Evolutionary conservation across 352 stramenopile genomes (phyloP).

Genomic region (Globisporangium mamillatum): DNA sequence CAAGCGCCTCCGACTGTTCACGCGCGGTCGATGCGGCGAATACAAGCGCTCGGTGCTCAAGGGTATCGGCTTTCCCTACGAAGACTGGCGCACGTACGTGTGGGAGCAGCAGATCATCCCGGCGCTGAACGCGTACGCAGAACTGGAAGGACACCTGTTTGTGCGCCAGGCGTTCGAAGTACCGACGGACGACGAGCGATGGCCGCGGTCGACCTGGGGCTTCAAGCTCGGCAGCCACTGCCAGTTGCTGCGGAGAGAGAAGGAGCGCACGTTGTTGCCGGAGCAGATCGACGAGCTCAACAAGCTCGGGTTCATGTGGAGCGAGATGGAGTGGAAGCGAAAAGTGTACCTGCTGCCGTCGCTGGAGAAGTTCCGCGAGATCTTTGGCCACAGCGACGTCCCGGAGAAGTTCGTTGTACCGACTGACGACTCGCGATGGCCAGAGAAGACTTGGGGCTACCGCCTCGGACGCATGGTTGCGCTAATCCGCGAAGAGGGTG

Average conservation of each 20-base stretch:
- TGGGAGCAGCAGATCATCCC: constrained; percentile 70
- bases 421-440: constrained; percentile 21
- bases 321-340: constrained; percentile 66
- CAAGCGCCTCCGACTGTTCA: constrained; percentile 50
- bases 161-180: constrained; percentile 90
- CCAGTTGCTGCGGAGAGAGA: constrained; percentile 85
- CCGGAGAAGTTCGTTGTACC: constrained; percentile 33
- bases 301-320: constrained; percentile 70
- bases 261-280: constrained; percentile 27
- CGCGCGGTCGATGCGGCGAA: constrained; percentile 48
- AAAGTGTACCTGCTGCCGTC: constrained; percentile 51
- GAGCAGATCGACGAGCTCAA: constrained; percentile 38
- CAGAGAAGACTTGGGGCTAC: constrained; percentile 19
- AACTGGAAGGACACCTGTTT: constrained; percentile 89
- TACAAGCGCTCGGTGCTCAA: constrained; percentile 59
- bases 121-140: constrained; percentile 77
- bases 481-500: constrained; percentile 11
- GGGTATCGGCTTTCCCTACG: constrained; percentile 61
- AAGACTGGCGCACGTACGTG: constrained; percentile 70
- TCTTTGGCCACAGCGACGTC: constrained; percentile 44
- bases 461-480: constrained; percentile 24
- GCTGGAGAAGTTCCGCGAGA: constrained; percentile 25
- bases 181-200: constrained; percentile 59
- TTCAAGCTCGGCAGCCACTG: constrained; percentile 89
- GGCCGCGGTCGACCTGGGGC: constrained; percentile 84